Evolutionary conservation across 495 filamentous ascomycete genomes (phyloP).

Genomic region (Usnea hakonensis): DNA sequence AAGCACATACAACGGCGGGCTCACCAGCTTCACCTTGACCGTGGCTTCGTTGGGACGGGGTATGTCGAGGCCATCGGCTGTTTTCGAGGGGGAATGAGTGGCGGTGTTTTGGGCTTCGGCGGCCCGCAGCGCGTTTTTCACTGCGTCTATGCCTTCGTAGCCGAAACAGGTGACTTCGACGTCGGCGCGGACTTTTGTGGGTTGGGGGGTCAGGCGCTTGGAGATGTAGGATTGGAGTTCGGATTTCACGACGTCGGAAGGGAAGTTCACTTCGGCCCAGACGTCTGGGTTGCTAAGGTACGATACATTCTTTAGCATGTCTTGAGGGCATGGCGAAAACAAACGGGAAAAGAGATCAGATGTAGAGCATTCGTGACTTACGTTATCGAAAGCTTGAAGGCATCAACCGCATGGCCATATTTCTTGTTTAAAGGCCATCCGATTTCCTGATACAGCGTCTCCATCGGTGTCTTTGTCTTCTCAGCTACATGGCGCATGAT

Average conservation of each 20-base stretch:
- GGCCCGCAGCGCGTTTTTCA: constrained; percentile 68
- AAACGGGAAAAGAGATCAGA: background rate
- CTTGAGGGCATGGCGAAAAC: background rate
- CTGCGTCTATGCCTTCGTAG: constrained; percentile 97
- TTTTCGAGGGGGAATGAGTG: constrained; percentile 33
- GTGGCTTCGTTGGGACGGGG: constrained; percentile 53
- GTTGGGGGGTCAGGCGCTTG: constrained; percentile 92
- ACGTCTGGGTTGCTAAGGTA: constrained; percentile 76
- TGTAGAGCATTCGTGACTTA: constrained; percentile 35
- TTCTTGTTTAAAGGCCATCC: constrained; percentile 96
- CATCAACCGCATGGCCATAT: constrained; percentile 93
- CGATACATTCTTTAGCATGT: constrained; percentile 14
- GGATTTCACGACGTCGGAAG: constrained; percentile 71
- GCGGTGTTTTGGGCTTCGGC: constrained; percentile 64
- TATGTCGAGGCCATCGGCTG: background rate
- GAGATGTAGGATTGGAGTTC: constrained; percentile 89
- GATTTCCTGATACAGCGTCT: constrained; percentile 85
- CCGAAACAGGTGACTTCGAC: constrained; percentile 97
- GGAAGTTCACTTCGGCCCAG: constrained; percentile 87
- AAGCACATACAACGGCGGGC: constrained; percentile 87
- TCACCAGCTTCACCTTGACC: constrained; percentile 95
- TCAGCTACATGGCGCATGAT: constrained; percentile 98
- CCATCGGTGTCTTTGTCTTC: constrained; percentile 88
- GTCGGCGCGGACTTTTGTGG: constrained; percentile 95
- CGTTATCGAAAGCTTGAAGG: constrained; percentile 99